Base-by-base conservation (phyloP, 2,329 filamentous ascomycete species). In the Colletotrichum graminicola region DNA sequence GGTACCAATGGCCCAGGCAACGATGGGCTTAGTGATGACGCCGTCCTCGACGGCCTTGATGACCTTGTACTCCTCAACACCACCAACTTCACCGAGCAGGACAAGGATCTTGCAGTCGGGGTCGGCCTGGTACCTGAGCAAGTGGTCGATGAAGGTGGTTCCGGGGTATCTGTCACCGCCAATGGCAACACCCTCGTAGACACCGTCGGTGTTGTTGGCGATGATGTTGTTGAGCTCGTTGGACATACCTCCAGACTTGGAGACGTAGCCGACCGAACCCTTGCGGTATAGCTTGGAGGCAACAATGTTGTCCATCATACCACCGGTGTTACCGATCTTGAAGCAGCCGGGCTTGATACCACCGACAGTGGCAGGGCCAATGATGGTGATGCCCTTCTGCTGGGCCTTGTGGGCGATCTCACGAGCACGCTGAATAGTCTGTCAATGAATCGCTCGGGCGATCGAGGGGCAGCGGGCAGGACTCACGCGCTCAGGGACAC, bases 291-390 rank as follows among this genome's bases (percentile, higher is more conserved):
- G 94, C 92, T 99, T 99, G 83, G 96, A 98, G 78, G 96, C 94
- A 75, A 99, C 96, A 80, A 99, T 99, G 91, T 99, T 99, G 90
- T 99, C 96, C 96, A 99, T 99, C 96, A 99, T 99, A 85, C 96
- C 96, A 90, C 96, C 96, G 79, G 96, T 99, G 90, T 99, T 99
- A 83, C 96, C 96, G 76, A 99, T 99, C 91, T 98, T 99, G 93
- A 95, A 99, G 83, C 93, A 94, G 84, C 96, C 96, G 74, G 96
- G 96, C 91, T 98, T 99, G 88, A 99, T 98, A 80, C 96, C 96
- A 90, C 96, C 96, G 74, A 99, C 96, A 67, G 96, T 99, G 78
- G 96, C 96, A 75, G 96, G 96, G 76, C 96, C 96, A 81, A 99
- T 98, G 84, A 99, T 99, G 84, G 95, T 98, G 82, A 99, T 93